Percentiles rank a stretch among this genome's conserved stretches.
These are phyloP conservation scores for Colletotrichum sublineola DNA, from an alignment of 2,329 filamentous ascomycete species.

Conservation along the genomic window DNA sequence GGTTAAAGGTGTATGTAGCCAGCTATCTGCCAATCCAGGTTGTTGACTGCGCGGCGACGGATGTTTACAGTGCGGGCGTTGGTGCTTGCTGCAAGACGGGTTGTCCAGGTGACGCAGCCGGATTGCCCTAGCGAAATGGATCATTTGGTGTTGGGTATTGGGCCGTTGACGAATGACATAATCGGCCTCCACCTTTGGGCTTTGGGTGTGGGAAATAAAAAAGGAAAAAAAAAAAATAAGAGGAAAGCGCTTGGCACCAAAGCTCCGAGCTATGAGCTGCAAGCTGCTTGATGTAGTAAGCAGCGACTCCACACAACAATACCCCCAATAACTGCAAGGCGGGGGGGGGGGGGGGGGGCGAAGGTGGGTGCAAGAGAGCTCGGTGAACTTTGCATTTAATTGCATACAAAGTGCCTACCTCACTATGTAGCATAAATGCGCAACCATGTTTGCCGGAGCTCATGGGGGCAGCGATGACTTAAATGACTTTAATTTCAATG, in stretches of 20 bases:
- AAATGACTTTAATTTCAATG: not conserved
- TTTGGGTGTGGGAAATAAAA: too few species aligned
- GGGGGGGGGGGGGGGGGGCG: not conserved
- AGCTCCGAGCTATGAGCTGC: not conserved
- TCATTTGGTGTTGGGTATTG: slow-evolving; percentile 25
- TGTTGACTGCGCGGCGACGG: slow-evolving; percentile 9
- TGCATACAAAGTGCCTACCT: not conserved
- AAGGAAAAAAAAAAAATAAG: not conserved
- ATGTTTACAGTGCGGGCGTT: slow-evolving; percentile 36
- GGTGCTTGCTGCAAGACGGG: slow-evolving; percentile 21
- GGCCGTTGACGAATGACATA: slow-evolving; percentile 30
- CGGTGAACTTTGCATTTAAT: too few species aligned
- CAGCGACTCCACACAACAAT: slow-evolving; percentile 17
- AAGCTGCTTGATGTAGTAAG: slow-evolving; percentile 22
- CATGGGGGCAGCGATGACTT: not conserved
- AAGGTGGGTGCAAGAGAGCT: not conserved
- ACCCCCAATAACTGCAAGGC: not conserved
- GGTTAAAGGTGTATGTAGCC: slow-evolving; percentile 17
- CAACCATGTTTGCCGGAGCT: not conserved
- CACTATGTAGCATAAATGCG: too few species aligned
- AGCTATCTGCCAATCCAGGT: slow-evolving; percentile 7
- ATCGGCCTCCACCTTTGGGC: slow-evolving; percentile 29
- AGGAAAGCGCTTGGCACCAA: not conserved
- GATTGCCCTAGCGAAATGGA: slow-evolving; percentile 38
- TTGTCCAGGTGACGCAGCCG: slow-evolving; percentile 36